These are phyloP conservation scores for Coemansia sp. DNA, from an alignment of 192 early-diverging fungal species.

Conservation along the genomic window DNA sequence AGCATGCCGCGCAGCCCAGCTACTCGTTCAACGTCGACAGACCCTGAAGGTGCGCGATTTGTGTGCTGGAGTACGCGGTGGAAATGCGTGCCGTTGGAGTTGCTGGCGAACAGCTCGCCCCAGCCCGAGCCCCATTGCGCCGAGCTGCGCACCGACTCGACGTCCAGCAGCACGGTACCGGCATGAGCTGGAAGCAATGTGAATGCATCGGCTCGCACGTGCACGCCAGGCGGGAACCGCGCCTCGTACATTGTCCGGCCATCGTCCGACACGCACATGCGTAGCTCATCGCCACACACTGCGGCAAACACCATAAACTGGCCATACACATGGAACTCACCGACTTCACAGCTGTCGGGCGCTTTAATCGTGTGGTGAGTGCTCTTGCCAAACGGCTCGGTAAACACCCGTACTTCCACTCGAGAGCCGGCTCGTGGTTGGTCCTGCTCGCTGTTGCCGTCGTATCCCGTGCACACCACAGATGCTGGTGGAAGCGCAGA, in stretches of 20 bases:
- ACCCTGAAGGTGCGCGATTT: slow-evolving; percentile 68
- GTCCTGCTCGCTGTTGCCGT: slow-evolving; percentile 59
- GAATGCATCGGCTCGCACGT: slow-evolving; percentile 74
- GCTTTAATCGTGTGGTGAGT: slow-evolving; percentile 15
- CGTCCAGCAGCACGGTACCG: slow-evolving; percentile 76
- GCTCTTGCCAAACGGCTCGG: slow-evolving; percentile 27
- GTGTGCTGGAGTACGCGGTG: slow-evolving; percentile 73
- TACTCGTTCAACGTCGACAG: slow-evolving; percentile 92
- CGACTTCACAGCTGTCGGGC: slow-evolving; percentile 23
- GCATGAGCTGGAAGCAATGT: slow-evolving; percentile 85
- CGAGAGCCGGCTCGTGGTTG: slow-evolving; percentile 37
- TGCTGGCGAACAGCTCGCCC: slow-evolving; percentile 80
- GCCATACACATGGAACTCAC: slow-evolving; percentile 34
- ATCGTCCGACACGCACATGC: slow-evolving; percentile 72
- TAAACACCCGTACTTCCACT: slow-evolving; percentile 65
- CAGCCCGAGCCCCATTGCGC: slow-evolving; percentile 42
- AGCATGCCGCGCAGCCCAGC: slow-evolving; percentile 82
- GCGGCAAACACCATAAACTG: slow-evolving; percentile 43
- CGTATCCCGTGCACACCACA: slow-evolving; percentile 72
- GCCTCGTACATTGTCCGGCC: slow-evolving; percentile 70
- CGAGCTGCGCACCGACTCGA: slow-evolving; percentile 59
- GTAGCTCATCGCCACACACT: slow-evolving; percentile 46
- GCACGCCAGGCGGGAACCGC: slow-evolving; percentile 79
- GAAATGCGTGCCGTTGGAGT: slow-evolving; percentile 80
- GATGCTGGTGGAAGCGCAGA: slow-evolving; percentile 61